Conservation (phyloP, 305 asterid genomes). For the Fraxinus latifolia region DNA sequence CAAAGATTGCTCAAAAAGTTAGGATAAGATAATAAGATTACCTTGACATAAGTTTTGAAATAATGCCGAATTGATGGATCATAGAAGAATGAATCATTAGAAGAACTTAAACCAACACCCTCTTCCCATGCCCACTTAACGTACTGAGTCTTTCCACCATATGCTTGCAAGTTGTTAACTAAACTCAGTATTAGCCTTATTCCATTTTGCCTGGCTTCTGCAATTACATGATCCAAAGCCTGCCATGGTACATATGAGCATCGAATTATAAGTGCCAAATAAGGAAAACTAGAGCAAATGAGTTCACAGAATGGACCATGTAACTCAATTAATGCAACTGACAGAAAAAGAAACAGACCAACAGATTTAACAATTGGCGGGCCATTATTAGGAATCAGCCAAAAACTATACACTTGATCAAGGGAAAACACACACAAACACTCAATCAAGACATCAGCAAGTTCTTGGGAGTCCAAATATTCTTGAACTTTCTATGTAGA, state of each 20-base stretch:
- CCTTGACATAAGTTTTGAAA: conserved; percentile 90
- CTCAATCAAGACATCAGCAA: not conserved
- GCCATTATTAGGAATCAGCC: conserved; percentile 9
- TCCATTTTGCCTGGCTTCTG: conserved; percentile 57
- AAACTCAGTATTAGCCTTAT: conserved; percentile 46
- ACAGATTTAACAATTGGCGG: not conserved
- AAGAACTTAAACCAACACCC: conserved; percentile 49
- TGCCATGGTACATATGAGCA: conserved; percentile 19
- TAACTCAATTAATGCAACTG: not conserved
- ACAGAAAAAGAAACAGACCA: conserved; percentile 7
- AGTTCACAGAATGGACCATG: conserved; percentile 5
- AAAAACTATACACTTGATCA: conserved; percentile 13
- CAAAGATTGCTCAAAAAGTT: not conserved
- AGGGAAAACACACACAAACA: conserved; percentile 4
- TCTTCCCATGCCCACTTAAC: conserved; percentile 66
- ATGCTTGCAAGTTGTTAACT: conserved; percentile 52
- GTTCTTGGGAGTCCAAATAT: not conserved
- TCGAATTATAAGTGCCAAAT: conserved; percentile 14
- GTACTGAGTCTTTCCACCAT: conserved; percentile 54
- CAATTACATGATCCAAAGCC: conserved; percentile 56
- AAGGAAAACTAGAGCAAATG: conserved; percentile 8
- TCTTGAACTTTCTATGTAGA: not conserved
- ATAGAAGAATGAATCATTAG: conserved; percentile 93
- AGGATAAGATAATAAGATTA: conserved; percentile 24
- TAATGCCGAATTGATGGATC: conserved; percentile 90